Evolutionary conservation across 805 yeast genomes (phyloP).

Genomic region (Lachancea sp.): DNA sequence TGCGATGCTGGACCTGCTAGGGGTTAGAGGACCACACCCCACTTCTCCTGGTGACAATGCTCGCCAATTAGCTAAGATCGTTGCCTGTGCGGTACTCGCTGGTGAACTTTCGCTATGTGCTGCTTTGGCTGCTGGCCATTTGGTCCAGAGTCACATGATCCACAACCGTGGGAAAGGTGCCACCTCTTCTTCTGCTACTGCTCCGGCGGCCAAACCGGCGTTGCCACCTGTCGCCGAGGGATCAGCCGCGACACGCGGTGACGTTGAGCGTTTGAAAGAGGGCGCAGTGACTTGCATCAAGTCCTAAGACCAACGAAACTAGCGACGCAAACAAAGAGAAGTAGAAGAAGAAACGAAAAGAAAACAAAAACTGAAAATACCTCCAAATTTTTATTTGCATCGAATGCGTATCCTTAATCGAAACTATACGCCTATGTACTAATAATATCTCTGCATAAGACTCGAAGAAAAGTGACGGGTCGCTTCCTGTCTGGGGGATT

Average conservation of each 20-base stretch:
- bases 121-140: constrained; percentile 97
- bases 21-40: constrained; percentile 94
- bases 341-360: background rate
- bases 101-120: constrained; percentile 92
- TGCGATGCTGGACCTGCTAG: constrained; percentile 88
- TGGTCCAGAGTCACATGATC: constrained; percentile 95
- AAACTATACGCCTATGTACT: background rate
- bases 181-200: constrained; percentile 19
- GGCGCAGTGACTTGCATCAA: constrained; percentile 74
- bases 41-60: constrained; percentile 93
- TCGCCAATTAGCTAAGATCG: constrained; percentile 82
- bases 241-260: constrained; percentile 17
- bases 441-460: constrained; percentile 2
- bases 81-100: constrained; percentile 92
- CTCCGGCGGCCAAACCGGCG: too few relatives aligned
- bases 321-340: background rate
- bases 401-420: background rate
- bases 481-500: too few relatives aligned
- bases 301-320: constrained; percentile 33
- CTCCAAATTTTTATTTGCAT: background rate
- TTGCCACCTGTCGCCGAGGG: too few relatives aligned
- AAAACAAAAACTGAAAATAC: background rate
- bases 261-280: constrained; percentile 49
- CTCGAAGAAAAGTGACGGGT: background rate
- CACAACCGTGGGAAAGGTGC: constrained; percentile 67